Evolutionary conservation across 768 basidiomycete species (phyloP).

Genomic region (Agaricus subrufescens): DNA sequence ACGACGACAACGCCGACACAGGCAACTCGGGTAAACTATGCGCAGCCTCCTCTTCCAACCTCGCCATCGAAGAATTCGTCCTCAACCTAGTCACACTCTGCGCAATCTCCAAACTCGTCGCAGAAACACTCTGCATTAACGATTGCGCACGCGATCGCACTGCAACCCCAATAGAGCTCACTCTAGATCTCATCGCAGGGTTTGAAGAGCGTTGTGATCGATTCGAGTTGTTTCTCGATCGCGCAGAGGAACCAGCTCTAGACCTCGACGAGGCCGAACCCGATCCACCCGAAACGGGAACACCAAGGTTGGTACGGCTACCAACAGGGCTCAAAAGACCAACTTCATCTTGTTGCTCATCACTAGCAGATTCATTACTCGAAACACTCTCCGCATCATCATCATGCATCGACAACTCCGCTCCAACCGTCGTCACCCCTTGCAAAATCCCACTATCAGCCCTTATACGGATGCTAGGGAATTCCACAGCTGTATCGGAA

Average conservation of each 20-base stretch:
- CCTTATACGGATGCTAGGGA: slow-evolving; percentile 6
- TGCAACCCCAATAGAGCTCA: slow-evolving; percentile 38
- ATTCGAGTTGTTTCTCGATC: slow-evolving; percentile 4
- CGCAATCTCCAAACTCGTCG: slow-evolving; percentile 32
- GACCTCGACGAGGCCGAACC: slow-evolving; percentile 9
- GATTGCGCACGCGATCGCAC: slow-evolving; percentile 65
- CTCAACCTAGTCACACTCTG: slow-evolving; percentile 34
- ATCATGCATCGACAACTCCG: slow-evolving; percentile 30
- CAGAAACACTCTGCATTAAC: slow-evolving; percentile 54
- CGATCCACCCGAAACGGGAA: slow-evolving; percentile 1
- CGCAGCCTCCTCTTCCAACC: slow-evolving; percentile 51
- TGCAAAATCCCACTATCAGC: slow-evolving; percentile 14
- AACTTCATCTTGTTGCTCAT: slow-evolving; percentile 16
- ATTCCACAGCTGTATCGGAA: slow-evolving; percentile 15
- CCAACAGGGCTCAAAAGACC: slow-evolving; percentile 22
- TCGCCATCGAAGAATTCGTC: slow-evolving; percentile 64
- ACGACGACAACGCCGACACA: not conserved
- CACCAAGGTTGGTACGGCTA: slow-evolving; percentile 7
- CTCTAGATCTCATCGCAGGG: slow-evolving; percentile 29
- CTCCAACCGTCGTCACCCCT: slow-evolving; percentile 12
- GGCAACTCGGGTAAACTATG: slow-evolving; percentile 16
- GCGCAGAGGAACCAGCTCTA: slow-evolving; percentile 6
- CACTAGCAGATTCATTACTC: slow-evolving; percentile 1
- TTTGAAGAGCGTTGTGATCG: slow-evolving; percentile 12
- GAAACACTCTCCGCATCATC: slow-evolving; percentile 12